These are phyloP conservation scores for Starmerella vaccinii DNA, from an alignment of 805 yeast genomes.

Conservation along the genomic window DNA sequence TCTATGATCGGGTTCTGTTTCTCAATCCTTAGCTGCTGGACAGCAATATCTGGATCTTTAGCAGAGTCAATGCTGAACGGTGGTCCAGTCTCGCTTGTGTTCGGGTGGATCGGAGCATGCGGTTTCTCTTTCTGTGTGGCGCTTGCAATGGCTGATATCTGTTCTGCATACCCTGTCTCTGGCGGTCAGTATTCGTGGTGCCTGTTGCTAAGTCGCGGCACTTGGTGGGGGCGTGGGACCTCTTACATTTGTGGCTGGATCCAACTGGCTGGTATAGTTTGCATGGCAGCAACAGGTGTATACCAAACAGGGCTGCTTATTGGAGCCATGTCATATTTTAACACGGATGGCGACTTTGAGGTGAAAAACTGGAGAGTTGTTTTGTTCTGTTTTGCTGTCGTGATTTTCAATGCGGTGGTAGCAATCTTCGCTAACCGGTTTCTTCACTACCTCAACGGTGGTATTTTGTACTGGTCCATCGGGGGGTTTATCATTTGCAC, in stretches of 20 bases:
- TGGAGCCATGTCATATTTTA: constrained; percentile 42
- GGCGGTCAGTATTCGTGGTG: constrained; percentile 66
- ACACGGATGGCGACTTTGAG: constrained; percentile 30
- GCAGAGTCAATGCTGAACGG: constrained; percentile 50
- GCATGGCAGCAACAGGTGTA: constrained; percentile 52
- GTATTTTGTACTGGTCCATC: constrained; percentile 44
- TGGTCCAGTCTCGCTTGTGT: constrained; percentile 54
- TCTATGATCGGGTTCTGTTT: constrained; percentile 44
- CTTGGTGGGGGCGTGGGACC: constrained; percentile 37
- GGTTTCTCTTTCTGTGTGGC: constrained; percentile 48
- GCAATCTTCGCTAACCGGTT: constrained; percentile 24
- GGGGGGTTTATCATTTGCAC: constrained; percentile 45
- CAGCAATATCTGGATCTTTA: constrained; percentile 55
- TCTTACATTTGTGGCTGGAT: constrained; percentile 54
- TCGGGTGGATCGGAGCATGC: constrained; percentile 49
- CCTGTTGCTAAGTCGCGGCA: constrained; percentile 29
- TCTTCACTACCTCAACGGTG: constrained; percentile 42
- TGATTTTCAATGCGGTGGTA: constrained; percentile 20
- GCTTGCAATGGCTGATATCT: constrained; percentile 52
- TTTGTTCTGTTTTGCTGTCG: constrained; percentile 25
- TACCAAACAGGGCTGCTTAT: constrained; percentile 44
- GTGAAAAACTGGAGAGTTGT: constrained; percentile 27
- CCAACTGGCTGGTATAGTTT: constrained; percentile 53
- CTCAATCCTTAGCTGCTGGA: constrained; percentile 53
- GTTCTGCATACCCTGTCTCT: constrained; percentile 46